Evolutionary conservation across 257 asterid species (phyloP).

Genomic region (Perilla frutescens): DNA sequence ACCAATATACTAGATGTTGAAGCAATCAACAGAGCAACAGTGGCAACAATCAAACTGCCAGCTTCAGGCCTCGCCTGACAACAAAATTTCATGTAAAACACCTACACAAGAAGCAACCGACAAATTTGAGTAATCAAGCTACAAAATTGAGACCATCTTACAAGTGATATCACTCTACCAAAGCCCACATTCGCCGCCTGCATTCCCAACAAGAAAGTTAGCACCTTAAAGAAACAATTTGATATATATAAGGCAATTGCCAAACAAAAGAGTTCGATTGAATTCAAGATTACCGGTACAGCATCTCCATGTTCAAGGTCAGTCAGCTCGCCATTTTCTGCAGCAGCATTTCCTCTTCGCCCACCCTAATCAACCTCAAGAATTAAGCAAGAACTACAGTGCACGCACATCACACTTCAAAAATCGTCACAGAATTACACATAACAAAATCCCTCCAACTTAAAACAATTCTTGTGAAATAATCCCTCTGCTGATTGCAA

Average conservation of each 20-base stretch:
- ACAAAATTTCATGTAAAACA: conserved; percentile 32
- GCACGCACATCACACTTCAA: not conserved
- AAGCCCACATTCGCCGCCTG: conserved; percentile 89
- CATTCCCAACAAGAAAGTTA: conserved; percentile 34
- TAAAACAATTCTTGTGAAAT: not conserved
- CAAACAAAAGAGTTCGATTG: conserved; percentile 5
- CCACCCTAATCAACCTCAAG: conserved; percentile 53
- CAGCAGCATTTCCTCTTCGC: conserved; percentile 46
- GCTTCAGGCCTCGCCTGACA: conserved; percentile 87
- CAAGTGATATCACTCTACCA: conserved; percentile 73
- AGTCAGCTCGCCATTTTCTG: conserved; percentile 54
- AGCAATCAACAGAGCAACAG: conserved; percentile 74
- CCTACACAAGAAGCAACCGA: conserved; percentile 13
- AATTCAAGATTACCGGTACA: conserved; percentile 53
- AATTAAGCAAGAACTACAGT: conserved; percentile 16
- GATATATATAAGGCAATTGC: not conserved
- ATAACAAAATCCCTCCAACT: conserved; percentile 1
- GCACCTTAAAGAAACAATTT: conserved; percentile 19
- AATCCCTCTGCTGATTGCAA: not conserved
- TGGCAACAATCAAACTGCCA: conserved; percentile 61
- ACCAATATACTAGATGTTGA: conserved; percentile 76
- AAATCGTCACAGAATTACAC: conserved; percentile 14
- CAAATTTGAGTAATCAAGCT: not conserved
- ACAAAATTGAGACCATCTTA: conserved; percentile 45
- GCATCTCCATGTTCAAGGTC: conserved; percentile 82